A percentile compares a stretch with the other conserved stretches of the same genome.
Evolutionary conservation across 768 basidiomycete species (phyloP).

Genomic region (Postia placenta): DNA sequence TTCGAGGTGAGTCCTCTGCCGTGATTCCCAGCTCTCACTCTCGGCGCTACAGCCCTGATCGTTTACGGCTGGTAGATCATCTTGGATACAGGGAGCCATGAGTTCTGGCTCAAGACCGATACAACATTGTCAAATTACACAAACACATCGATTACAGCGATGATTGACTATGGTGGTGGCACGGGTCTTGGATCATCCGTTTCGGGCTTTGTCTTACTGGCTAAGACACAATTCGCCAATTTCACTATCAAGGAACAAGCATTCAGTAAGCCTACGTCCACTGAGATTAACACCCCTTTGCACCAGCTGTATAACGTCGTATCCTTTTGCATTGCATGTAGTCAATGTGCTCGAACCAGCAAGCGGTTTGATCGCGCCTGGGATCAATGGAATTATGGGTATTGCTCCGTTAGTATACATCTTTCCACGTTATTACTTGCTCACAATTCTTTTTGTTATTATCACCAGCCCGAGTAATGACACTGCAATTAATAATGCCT

Average conservation of each 20-base stretch:
- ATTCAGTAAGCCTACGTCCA: conserved; percentile 1
- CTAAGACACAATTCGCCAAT: background rate
- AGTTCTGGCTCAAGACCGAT: background rate
- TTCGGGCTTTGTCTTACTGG: background rate
- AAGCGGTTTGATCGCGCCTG: too few species aligned
- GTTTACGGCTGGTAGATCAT: background rate
- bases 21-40: background rate
- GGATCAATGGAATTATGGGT: too few species aligned
- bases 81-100: conserved; percentile 5
- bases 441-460: too few species aligned
- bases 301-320: too few species aligned
- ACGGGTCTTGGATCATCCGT: background rate
- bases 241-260: conserved; percentile 1
- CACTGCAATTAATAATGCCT: too few species aligned
- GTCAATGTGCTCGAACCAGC: too few species aligned
- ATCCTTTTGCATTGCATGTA: too few species aligned
- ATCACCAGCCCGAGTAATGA: too few species aligned
- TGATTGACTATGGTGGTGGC: background rate
- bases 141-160: background rate
- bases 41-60: too few species aligned
- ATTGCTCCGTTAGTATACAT: too few species aligned
- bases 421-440: too few species aligned
- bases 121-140: background rate
- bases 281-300: too few species aligned
- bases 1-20: background rate